These are phyloP conservation scores for Penicillium chermesinum DNA, from an alignment of 495 filamentous ascomycete genomes.

Conservation along the genomic window DNA sequence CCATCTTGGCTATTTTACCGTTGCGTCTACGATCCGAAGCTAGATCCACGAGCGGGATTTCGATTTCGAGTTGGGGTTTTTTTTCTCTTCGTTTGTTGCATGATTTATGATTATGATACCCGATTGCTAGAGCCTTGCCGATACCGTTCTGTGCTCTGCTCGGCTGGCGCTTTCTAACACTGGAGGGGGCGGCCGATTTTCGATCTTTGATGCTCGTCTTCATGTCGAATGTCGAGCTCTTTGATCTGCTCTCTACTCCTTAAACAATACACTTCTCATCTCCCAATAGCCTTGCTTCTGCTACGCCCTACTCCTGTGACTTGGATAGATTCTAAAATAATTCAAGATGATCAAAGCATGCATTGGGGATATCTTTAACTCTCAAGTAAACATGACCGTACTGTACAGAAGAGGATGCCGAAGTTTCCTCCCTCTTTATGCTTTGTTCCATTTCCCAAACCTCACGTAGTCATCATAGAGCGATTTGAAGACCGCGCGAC, in stretches of 20 bases:
- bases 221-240: no score
- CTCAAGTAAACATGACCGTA: conserved; percentile 7
- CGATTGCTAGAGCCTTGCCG: not conserved
- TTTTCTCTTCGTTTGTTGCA: not conserved
- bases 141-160: not conserved
- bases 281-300: no score
- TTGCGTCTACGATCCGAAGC: no score
- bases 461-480: conserved; percentile 64
- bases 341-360: conserved; percentile 8
- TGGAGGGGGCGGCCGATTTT: no score
- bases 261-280: not conserved
- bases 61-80: no score
- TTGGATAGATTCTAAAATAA: not conserved
- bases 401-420: conserved; percentile 16
- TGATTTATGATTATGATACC: not conserved
- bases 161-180: not conserved
- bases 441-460: conserved; percentile 67
- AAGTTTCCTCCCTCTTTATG: conserved; percentile 17
- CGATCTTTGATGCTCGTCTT: no score
- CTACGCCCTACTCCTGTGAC: no score
- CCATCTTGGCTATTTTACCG: no score
- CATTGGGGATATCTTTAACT: conserved; percentile 31
- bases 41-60: no score
- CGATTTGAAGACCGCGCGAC: conserved; percentile 64
- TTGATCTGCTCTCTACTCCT: no score